These are phyloP conservation scores for Artemisia annua DNA, from an alignment of 129 eudicot genomes.

Conservation along the genomic window DNA sequence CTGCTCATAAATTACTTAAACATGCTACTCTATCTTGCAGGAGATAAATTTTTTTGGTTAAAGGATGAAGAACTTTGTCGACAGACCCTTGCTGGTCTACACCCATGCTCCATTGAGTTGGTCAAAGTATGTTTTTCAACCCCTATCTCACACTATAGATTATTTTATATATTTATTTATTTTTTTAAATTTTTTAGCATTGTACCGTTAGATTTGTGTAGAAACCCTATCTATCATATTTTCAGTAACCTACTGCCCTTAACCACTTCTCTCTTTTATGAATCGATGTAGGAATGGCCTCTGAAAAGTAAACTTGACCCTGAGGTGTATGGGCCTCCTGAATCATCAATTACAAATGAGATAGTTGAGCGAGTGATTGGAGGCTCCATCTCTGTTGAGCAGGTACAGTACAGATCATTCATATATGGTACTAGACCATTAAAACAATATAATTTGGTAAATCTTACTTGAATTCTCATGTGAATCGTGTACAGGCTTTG, in stretches of 20 bases:
- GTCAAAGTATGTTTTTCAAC: constrained; percentile 53
- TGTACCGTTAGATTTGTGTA: background rate
- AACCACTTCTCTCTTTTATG: background rate
- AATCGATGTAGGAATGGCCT: constrained; percentile 69
- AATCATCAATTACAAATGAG: constrained; percentile 67
- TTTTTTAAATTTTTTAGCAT: constrained; percentile 6
- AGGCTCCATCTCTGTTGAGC: constrained; percentile 46
- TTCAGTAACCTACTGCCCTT: background rate
- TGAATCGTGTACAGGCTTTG: constrained; percentile 46
- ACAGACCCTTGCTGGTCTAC: constrained; percentile 84
- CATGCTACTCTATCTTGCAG: constrained; percentile 36
- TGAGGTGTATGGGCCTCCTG: constrained; percentile 59
- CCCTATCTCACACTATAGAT: constrained; percentile 4
- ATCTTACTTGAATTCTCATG: background rate
- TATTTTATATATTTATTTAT: too few species aligned
- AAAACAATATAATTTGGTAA: background rate
- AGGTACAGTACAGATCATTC: constrained; percentile 37
- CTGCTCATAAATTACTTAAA: too few species aligned
- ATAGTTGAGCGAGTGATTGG: constrained; percentile 44
- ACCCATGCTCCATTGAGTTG: constrained; percentile 55
- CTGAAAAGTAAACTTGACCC: constrained; percentile 69
- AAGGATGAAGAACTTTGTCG: constrained; percentile 77
- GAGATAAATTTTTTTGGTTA: constrained; percentile 78
- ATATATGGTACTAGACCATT: too few species aligned
- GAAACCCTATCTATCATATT: background rate